Base-by-base conservation (phyloP, 352 stramenopile species). In the Globisporangium sylvaticum region DNA sequence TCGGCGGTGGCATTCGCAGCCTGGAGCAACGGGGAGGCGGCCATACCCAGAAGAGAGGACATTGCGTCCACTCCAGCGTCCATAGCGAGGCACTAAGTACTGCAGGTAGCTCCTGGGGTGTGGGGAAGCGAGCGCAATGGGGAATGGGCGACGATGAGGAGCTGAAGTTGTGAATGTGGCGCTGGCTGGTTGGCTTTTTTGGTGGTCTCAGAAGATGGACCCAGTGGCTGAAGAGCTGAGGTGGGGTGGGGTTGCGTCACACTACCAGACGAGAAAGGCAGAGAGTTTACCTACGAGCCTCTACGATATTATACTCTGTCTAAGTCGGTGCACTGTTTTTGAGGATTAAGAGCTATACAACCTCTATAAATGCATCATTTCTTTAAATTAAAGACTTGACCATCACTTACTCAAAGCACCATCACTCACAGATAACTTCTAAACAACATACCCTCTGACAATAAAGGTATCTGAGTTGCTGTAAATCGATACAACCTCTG, bases 1-100 rank as follows among this genome's bases (percentile, higher is more conserved):
- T 31, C 42, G 2, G 48, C 44, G 2, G 63, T 68, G 5, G 65
- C n/a, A 44, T 64, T 69, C 57, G 70, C 63, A 27, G 24, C 29
- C n/a, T 61, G 50, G 22, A 67, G 25, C 32, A 67, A 7, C 4
- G 62, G 62, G 1, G 50, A 61, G 0, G 50, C 31, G 10, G 27
- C 34, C 22, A n/a, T 39, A 27, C 27, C 29, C 8, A 67, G 37
- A 14, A 67, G 14, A 14, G 62, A 53, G 3, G 52, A 29, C 22
- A 69, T 20, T 29, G 31, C 54, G 12, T 67, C 62, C 22, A 53
- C 15, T 9, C 42, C 18, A 12, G 42, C 18, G 50, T 67, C 62
- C 62, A 67, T 61, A 12, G 27, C 5, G 6, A 15, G 34, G 34
- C 4, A 42, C 34, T 42, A 15, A 48, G 4, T 4, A 10, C 39